These are phyloP conservation scores for Thalassiosira pacifica DNA, from an alignment of 352 stramenopile genomes.

Conservation along the genomic window DNA sequence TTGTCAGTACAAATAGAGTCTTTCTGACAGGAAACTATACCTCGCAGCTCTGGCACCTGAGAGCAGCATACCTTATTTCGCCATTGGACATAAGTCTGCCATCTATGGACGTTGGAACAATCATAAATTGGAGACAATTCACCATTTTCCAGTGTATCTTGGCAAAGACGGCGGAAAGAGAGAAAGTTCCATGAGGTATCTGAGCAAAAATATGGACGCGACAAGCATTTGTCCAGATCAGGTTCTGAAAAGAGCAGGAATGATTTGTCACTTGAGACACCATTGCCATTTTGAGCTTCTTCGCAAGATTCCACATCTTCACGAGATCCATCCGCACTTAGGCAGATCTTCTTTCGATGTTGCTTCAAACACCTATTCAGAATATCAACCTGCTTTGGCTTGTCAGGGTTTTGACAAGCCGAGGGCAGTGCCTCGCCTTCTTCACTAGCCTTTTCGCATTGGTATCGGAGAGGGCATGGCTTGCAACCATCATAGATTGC, in stretches of 20 bases:
- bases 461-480: slow-evolving; percentile 93
- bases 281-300: slow-evolving; percentile 11
- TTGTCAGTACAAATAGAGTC: slow-evolving; percentile 53
- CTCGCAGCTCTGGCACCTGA: slow-evolving; percentile 57
- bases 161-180: slow-evolving; percentile 75
- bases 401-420: slow-evolving; percentile 86
- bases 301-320: slow-evolving; percentile 65
- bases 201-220: slow-evolving; percentile 85
- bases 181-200: slow-evolving; percentile 75
- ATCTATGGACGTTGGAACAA: slow-evolving; percentile 61
- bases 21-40: slow-evolving; percentile 59
- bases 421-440: slow-evolving; percentile 61
- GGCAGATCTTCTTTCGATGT: slow-evolving; percentile 81
- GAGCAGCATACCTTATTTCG: slow-evolving; percentile 68
- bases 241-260: slow-evolving; percentile 73
- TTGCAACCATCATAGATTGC: slow-evolving; percentile 95
- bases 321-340: slow-evolving; percentile 77
- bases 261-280: neutral
- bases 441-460: slow-evolving; percentile 83
- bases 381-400: slow-evolving; percentile 67
- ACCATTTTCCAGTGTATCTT: slow-evolving; percentile 62
- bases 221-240: slow-evolving; percentile 82
- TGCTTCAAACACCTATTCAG: slow-evolving; percentile 84
- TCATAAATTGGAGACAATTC: slow-evolving; percentile 63
- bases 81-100: slow-evolving; percentile 66